A percentile compares a stretch with the other conserved stretches of the same genome.
Conservation (phyloP, 2,329 filamentous ascomycete species). For the Phialophora expanda region DNA sequence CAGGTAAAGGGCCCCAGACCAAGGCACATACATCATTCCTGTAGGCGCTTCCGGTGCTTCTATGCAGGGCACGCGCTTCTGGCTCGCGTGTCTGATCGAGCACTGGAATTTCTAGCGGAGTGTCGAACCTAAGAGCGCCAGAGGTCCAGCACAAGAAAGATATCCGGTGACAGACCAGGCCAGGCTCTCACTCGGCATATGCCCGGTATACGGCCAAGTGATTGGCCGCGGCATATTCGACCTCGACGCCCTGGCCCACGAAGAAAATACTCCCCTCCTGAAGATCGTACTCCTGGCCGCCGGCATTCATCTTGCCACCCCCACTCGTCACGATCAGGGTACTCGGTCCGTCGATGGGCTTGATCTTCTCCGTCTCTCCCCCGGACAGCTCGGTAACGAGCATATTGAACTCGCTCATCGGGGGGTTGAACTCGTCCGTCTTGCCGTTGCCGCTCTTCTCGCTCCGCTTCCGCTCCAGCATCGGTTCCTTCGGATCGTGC, state of each 20-base stretch:
- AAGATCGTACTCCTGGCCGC: slow-evolving; percentile 59
- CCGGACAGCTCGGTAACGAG: slow-evolving; percentile 62
- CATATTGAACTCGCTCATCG: slow-evolving; percentile 74
- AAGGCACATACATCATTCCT: too few relatives aligned
- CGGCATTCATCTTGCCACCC: slow-evolving; percentile 60
- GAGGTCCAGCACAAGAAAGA: too few relatives aligned
- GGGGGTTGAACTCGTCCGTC: slow-evolving; percentile 68
- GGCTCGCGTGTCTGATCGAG: too few relatives aligned
- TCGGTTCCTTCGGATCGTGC: slow-evolving; percentile 62
- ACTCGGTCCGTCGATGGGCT: slow-evolving; percentile 63
- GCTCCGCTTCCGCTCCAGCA: slow-evolving; percentile 58
- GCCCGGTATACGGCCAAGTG: slow-evolving; percentile 57
- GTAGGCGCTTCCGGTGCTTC: too few relatives aligned
- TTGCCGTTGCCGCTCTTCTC: slow-evolving; percentile 62
- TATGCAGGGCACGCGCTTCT: too few relatives aligned
- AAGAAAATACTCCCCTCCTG: slow-evolving; percentile 70
- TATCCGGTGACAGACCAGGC: background rate
- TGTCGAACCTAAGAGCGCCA: too few relatives aligned
- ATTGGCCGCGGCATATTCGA: slow-evolving; percentile 49
- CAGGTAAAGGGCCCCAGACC: too few relatives aligned
- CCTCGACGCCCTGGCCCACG: slow-evolving; percentile 62
- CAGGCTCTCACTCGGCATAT: slow-evolving; percentile 45
- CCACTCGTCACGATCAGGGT: slow-evolving; percentile 68
- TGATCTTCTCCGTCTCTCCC: slow-evolving; percentile 65
- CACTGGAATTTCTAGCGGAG: too few relatives aligned